Base-by-base conservation (phyloP, 345 rosid species). In the Brassica cretica region DNA sequence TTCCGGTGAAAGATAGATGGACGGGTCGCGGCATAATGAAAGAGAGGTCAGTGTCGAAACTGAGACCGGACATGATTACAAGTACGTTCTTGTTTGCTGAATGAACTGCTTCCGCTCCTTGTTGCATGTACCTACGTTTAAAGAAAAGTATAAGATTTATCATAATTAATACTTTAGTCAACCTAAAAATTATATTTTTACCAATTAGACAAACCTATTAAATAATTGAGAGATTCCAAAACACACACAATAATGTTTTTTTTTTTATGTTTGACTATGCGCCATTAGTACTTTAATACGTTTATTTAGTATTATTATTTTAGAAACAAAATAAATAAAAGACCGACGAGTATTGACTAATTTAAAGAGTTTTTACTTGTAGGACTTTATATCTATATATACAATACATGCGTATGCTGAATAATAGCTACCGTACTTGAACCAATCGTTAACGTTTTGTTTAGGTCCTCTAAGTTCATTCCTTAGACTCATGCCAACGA, bases 91-190 rank as follows among this genome's bases (percentile, higher is more conserved):
- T 97, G 80, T 95, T 95, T 60, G 89, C 89, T 35, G 88, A 70
- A 79, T 95, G 96, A 69, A 91, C 96, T 8, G 94, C 94, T 80
- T 93, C 99, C 0, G 98, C 99, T 69, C 98, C 98, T 77, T 77
- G 82, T 75, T 88, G 86, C 98, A 92, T 91, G 82, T 94, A 88
- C 82, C 91, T 74, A 63, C 16, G 75, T 70, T 29, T 1, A 10
- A 11, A 46, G 1, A 10, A 14, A 15, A 12, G 4, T 6, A 72
- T 76, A n/a, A 18, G 12, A 5, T 44, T 37, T 58, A 5, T 35
- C 39, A 19, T 14, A 8, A 19, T 58, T 16, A 32, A 49, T 15
- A 25, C 27, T 25, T 25, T 25, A 25, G 27, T 25, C 27, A 25
- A 25, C 27, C 27, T 25, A 25, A 25, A 25, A 25, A 25, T 25